Conservation (phyloP, 2,329 filamentous ascomycete species). For the Venturia asperata region DNA sequence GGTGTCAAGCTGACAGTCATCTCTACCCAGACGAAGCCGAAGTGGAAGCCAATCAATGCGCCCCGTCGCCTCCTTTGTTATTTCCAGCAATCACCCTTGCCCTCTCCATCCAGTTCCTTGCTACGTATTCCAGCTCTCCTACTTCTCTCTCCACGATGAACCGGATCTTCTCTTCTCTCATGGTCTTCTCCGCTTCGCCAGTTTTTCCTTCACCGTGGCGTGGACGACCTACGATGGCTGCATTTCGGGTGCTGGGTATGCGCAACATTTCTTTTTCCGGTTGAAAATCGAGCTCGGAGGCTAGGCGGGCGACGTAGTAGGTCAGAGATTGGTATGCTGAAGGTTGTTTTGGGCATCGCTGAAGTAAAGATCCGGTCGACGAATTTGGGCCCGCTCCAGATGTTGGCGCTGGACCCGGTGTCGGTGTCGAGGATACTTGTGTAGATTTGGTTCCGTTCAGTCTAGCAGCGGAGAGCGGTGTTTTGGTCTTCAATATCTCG, state of each 20-base stretch:
- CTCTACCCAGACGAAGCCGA: background rate
- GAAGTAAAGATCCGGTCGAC: constrained; percentile 28
- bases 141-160: constrained; percentile 14
- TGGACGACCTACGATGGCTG: constrained; percentile 64
- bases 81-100: constrained; percentile 22
- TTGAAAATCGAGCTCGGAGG: constrained; percentile 63
- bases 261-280: constrained; percentile 79
- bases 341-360: constrained; percentile 34
- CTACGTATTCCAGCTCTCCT: constrained; percentile 19
- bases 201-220: background rate
- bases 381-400: constrained; percentile 4
- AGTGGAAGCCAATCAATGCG: constrained; percentile 17
- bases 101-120: constrained; percentile 21
- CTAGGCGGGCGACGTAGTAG: constrained; percentile 65
- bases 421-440: background rate
- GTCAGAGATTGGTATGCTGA: constrained; percentile 82
- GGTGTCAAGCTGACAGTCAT: background rate
- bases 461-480: background rate
- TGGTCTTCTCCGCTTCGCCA: background rate
- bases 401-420: constrained; percentile 5
- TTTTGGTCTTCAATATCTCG: background rate
- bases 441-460: background rate
- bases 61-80: constrained; percentile 19
- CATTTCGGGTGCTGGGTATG: constrained; percentile 88
- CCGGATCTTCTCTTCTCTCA: background rate